phyloP scores from a whole-genome alignment of 2,329 filamentous ascomycete species.

The Phialophora chinensis region DNA sequence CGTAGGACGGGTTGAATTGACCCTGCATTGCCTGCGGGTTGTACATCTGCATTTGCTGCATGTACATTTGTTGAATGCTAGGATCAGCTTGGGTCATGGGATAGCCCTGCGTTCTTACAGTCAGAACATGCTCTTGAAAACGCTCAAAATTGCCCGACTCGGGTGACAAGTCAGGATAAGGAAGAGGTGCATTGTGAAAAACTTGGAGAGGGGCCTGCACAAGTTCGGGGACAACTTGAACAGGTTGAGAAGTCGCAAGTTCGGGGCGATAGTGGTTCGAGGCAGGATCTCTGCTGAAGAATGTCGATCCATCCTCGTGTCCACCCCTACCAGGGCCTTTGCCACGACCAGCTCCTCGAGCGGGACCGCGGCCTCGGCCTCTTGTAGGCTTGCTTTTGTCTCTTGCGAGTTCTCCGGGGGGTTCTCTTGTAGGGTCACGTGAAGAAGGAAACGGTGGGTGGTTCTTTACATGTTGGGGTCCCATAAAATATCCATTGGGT shows the following conservation, averaged over 20 bases:
- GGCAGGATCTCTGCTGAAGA: slow-evolving; percentile 40
- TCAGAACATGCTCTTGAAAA: slow-evolving; percentile 77
- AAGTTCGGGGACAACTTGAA: slow-evolving; percentile 27
- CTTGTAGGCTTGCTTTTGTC: slow-evolving; percentile 46
- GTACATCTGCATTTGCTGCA: slow-evolving; percentile 32
- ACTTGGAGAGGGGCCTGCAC: slow-evolving; percentile 25
- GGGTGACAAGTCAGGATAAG: slow-evolving; percentile 67
- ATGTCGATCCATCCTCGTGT: slow-evolving; percentile 41
- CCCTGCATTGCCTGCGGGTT: slow-evolving; percentile 32
- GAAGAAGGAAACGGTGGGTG: slow-evolving; percentile 47
- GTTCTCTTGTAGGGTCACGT: slow-evolving; percentile 36
- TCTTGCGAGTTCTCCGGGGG: slow-evolving; percentile 26
- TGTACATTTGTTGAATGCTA: slow-evolving; percentile 39
- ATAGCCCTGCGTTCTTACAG: slow-evolving; percentile 59
- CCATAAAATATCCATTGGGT: slow-evolving; percentile 63
- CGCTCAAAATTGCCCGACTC: slow-evolving; percentile 73
- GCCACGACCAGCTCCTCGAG: slow-evolving; percentile 39
- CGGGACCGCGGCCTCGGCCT: slow-evolving; percentile 34
- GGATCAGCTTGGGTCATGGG: slow-evolving; percentile 39
- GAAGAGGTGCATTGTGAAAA: slow-evolving; percentile 42
- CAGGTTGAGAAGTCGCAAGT: slow-evolving; percentile 33
- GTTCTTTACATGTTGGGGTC: slow-evolving; percentile 66
- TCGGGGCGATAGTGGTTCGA: slow-evolving; percentile 40
- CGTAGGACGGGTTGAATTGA: slow-evolving; percentile 43
- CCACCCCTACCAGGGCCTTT: slow-evolving; percentile 38